Conservation (phyloP, 1,139 yeast species). For the Kodamaea sp. region DNA sequence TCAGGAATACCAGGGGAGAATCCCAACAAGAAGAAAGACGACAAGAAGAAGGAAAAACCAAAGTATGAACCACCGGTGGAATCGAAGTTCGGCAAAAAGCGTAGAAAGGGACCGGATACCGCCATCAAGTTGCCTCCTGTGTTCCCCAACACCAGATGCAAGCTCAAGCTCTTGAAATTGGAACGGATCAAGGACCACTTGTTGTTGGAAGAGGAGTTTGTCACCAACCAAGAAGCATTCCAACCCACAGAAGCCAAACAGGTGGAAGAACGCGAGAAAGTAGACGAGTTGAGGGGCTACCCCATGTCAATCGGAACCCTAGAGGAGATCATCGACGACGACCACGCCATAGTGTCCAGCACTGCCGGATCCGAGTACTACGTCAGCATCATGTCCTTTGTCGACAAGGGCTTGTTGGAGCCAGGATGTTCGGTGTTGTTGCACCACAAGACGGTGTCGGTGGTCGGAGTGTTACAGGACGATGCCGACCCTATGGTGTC, state of each 20-base stretch:
- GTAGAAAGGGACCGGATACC: slow-evolving; percentile 90
- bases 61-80: slow-evolving; percentile 99
- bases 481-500: slow-evolving; percentile 98
- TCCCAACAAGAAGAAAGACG: slow-evolving; percentile 67
- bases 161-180: slow-evolving; percentile 83
- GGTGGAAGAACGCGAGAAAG: slow-evolving; percentile 92
- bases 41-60: slow-evolving; percentile 82
- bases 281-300: slow-evolving; percentile 93
- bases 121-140: slow-evolving; percentile 82
- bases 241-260: slow-evolving; percentile 97
- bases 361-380: slow-evolving; percentile 97
- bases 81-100: slow-evolving; percentile 86
- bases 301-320: slow-evolving; percentile 97
- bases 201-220: slow-evolving; percentile 93
- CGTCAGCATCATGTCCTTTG: slow-evolving; percentile 95
- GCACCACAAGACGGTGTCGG: slow-evolving; percentile 93
- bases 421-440: slow-evolving; percentile 97
- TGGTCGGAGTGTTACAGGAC: slow-evolving; percentile 94
- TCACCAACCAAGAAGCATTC: slow-evolving; percentile 89
- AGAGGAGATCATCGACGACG: slow-evolving; percentile 97
- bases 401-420: slow-evolving; percentile 91
- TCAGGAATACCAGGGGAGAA: slow-evolving; percentile 68
- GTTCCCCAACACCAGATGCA: slow-evolving; percentile 91
- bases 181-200: slow-evolving; percentile 97
- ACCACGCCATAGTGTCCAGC: slow-evolving; percentile 96